phyloP scores from a whole-genome alignment of 179 eudicot species.

The Pouteria campechiana region DNA sequence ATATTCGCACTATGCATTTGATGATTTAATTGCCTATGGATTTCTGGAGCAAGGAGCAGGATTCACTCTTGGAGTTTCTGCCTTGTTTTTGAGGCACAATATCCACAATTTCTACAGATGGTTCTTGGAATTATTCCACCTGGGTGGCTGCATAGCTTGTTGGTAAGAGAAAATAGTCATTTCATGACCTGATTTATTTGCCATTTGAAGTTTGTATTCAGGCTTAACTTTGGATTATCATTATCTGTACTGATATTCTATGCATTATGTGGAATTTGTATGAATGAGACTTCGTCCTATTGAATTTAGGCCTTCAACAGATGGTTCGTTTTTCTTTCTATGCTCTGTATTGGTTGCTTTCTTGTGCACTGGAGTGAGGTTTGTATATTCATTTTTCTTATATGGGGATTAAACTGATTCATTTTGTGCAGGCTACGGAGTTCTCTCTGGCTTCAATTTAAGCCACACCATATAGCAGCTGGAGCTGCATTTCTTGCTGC shows the following conservation, averaged over 20 bases:
- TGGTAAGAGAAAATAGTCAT: constrained; percentile 63
- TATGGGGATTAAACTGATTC: neutral
- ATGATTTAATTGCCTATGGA: too few relatives aligned
- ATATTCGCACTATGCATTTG: too few relatives aligned
- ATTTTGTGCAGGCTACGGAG: constrained; percentile 59
- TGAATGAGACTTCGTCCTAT: constrained; percentile 16
- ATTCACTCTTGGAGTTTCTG: constrained; percentile 24
- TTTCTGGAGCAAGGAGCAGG: constrained; percentile 19
- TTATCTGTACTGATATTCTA: constrained; percentile 15
- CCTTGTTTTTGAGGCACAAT: constrained; percentile 31
- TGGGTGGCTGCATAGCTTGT: constrained; percentile 57
- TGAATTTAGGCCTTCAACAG: constrained; percentile 8
- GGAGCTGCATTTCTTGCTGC: constrained; percentile 83
- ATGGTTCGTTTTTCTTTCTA: constrained; percentile 10
- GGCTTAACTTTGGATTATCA: constrained; percentile 3
- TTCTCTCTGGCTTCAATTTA: constrained; percentile 87
- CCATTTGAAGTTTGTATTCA: constrained; percentile 2
- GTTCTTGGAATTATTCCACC: constrained; percentile 35
- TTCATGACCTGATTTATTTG: constrained; percentile 14
- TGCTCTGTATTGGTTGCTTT: neutral
- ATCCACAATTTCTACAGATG: constrained; percentile 51
- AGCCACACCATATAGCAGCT: constrained; percentile 87
- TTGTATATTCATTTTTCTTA: neutral
- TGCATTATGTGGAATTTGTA: constrained; percentile 5
- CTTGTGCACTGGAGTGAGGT: too few relatives aligned